Evolutionary conservation across 2,329 filamentous ascomycete species (phyloP).

Genomic region (Colletotrichum higginsianum): DNA sequence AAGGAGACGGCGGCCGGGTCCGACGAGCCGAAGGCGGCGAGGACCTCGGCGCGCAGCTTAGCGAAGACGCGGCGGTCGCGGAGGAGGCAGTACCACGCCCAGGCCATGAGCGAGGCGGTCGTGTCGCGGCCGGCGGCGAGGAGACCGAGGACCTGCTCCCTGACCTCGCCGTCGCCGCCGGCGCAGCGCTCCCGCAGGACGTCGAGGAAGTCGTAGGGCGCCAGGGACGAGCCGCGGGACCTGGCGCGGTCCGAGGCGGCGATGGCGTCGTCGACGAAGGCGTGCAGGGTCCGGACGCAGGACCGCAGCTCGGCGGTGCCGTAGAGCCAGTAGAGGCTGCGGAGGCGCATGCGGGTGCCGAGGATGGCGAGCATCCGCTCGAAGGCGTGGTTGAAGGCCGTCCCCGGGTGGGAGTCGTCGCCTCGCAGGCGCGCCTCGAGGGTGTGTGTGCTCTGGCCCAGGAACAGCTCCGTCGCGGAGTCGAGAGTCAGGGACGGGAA

Average conservation of each 20-base stretch:
- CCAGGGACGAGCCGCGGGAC: conserved; percentile 15
- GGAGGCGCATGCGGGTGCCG: conserved; percentile 34
- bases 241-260: conserved; percentile 26
- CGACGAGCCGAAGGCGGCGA: conserved; percentile 19
- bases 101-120: conserved; percentile 45
- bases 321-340: conserved; percentile 35
- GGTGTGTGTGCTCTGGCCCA: conserved; percentile 32
- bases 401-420: conserved; percentile 25
- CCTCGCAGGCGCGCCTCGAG: conserved; percentile 19
- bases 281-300: conserved; percentile 30
- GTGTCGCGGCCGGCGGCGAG: conserved; percentile 47
- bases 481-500: conserved; percentile 32
- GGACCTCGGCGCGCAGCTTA: conserved; percentile 41
- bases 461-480: conserved; percentile 37
- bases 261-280: conserved; percentile 42
- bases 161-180: conserved; percentile 23
- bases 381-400: conserved; percentile 36
- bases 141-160: conserved; percentile 33
- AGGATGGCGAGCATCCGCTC: conserved; percentile 31
- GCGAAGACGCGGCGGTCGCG: conserved; percentile 36
- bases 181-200: conserved; percentile 37
- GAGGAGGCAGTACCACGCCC: conserved; percentile 44
- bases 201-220: conserved; percentile 42
- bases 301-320: not conserved
- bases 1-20: conserved; percentile 35